Conservation (phyloP, 2,329 filamentous ascomycete genomes). For the Fusarium sp. region DNA sequence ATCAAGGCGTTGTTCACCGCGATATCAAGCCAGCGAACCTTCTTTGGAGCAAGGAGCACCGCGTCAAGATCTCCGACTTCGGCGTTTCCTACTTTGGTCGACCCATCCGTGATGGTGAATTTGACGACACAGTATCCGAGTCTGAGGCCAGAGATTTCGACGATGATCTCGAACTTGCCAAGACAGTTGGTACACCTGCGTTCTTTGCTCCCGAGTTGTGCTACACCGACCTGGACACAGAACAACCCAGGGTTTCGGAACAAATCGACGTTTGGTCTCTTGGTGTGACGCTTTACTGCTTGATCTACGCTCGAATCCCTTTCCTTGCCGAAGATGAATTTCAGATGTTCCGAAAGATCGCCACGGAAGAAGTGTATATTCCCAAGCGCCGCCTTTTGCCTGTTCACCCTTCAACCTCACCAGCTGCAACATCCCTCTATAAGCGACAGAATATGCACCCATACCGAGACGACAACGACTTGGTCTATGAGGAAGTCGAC, state of each 20-base stretch:
- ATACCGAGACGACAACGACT: constrained; percentile 80
- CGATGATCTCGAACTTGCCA: constrained; percentile 94
- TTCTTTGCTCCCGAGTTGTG: constrained; percentile 98
- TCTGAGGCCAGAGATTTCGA: constrained; percentile 89
- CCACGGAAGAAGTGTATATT: constrained; percentile 91
- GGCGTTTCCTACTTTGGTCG: constrained; percentile 97
- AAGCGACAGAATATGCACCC: constrained; percentile 70
- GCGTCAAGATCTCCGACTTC: constrained; percentile 98
- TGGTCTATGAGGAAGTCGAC: constrained; percentile 88
- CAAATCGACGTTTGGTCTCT: constrained; percentile 98
- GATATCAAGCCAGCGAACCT: constrained; percentile 93
- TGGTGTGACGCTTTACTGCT: constrained; percentile 94
- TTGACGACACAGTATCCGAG: constrained; percentile 78
- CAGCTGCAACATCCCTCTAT: constrained; percentile 64
- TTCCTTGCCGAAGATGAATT: constrained; percentile 94
- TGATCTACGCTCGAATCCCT: constrained; percentile 92
- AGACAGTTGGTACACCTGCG: constrained; percentile 96
- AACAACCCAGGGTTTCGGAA: constrained; percentile 83
- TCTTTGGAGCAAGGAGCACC: constrained; percentile 83
- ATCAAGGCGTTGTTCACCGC: constrained; percentile 84
- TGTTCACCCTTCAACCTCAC: constrained; percentile 69
- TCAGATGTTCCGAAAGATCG: constrained; percentile 90
- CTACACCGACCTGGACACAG: constrained; percentile 80
- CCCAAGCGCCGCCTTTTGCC: constrained; percentile 85
- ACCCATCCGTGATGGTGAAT: constrained; percentile 84